A percentile compares a stretch with the other conserved stretches of the same genome.
Evolutionary conservation across 352 stramenopile species (phyloP).

Genomic region (Thraustotheca clavata): DNA sequence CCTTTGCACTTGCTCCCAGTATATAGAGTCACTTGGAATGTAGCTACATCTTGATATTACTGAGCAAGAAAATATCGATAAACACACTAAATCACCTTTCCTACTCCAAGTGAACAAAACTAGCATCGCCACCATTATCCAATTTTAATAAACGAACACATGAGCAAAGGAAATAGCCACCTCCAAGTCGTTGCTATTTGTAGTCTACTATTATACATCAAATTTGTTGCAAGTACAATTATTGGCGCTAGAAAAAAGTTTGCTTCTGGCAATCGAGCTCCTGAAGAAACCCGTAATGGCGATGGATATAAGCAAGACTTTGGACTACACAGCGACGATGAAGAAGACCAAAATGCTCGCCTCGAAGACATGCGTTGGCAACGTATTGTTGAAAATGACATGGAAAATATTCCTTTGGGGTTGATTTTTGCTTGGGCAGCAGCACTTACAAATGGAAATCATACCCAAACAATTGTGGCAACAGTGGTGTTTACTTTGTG

Average conservation of each 20-base stretch:
- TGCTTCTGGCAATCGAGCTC: constrained; percentile 1
- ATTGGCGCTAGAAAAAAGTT: not conserved
- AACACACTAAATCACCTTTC: too few species aligned
- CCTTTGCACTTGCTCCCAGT: too few species aligned
- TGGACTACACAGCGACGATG: not conserved
- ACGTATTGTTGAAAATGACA: constrained; percentile 16
- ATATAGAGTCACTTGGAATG: too few species aligned
- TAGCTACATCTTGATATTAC: too few species aligned
- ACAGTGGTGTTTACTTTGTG: constrained; percentile 4
- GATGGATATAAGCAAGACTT: constrained; percentile 16
- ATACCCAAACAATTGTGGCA: not conserved
- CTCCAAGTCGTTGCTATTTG: constrained; percentile 2
- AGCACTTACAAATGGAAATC: not conserved
- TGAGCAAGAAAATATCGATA: too few species aligned
- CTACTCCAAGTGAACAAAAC: too few species aligned
- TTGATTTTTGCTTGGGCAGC: constrained; percentile 11
- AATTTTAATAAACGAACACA: too few species aligned
- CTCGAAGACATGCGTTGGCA: constrained; percentile 4
- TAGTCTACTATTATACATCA: constrained; percentile 13
- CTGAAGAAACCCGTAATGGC: not conserved
- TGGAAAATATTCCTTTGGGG: constrained; percentile 16
- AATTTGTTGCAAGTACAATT: not conserved
- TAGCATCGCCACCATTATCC: too few species aligned
- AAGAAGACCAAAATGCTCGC: not conserved
- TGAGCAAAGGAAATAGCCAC: too few species aligned